phyloP scores from a whole-genome alignment of 129 eudicot species.

The Pittosporum tobira region DNA sequence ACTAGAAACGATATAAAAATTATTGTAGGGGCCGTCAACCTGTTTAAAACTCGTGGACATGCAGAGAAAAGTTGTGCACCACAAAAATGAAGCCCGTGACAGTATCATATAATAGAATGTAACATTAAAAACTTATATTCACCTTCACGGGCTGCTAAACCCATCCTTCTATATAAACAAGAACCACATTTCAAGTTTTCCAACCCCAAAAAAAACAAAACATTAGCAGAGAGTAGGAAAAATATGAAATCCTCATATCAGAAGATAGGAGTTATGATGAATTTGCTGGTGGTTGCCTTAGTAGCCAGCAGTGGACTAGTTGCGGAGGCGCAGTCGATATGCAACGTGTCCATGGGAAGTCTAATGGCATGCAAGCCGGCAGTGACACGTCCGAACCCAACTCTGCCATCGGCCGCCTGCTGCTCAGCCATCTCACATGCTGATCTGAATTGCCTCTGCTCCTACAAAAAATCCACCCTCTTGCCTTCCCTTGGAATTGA shows the following conservation, averaged over 20 bases:
- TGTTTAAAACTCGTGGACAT: too few relatives aligned
- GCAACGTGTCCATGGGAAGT: background rate
- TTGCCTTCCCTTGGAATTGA: slow-evolving; percentile 18
- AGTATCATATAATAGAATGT: too few relatives aligned
- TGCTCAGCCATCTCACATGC: slow-evolving; percentile 17
- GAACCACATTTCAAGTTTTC: too few relatives aligned
- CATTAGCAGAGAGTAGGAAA: too few relatives aligned
- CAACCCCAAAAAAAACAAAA: too few relatives aligned
- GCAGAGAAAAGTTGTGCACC: too few relatives aligned
- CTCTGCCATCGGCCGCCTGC: slow-evolving; percentile 4
- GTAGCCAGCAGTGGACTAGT: background rate
- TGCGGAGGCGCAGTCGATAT: background rate
- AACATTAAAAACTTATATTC: too few relatives aligned
- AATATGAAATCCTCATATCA: background rate
- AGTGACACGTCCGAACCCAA: slow-evolving; percentile 17
- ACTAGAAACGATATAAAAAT: too few relatives aligned
- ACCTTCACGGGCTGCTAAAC: too few relatives aligned
- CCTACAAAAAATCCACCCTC: slow-evolving; percentile 11
- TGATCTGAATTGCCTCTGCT: slow-evolving; percentile 12
- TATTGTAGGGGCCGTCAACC: too few relatives aligned
- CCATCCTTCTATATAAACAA: too few relatives aligned
- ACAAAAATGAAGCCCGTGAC: too few relatives aligned
- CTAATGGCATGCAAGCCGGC: slow-evolving; percentile 1
- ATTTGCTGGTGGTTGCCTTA: slow-evolving; percentile 2
- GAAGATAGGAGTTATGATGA: background rate